Base-by-base conservation (phyloP, 345 rosid genomes). In the Passiflora organensis region DNA sequence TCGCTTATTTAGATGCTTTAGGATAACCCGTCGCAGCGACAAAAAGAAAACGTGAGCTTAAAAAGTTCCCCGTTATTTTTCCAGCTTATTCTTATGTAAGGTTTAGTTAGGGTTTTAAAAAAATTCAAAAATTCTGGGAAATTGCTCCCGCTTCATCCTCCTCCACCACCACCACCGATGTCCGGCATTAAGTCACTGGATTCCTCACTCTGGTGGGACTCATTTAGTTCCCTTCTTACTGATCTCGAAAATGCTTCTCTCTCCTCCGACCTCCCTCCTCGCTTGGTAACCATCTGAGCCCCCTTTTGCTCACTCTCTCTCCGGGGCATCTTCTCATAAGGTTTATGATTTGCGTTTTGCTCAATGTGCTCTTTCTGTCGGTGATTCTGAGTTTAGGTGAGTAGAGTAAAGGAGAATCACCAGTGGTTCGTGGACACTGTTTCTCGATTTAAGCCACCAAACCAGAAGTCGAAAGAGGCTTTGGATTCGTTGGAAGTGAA, bases 201-300 rank as follows among this genome's bases (percentile, higher is more conserved):
- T 68, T 44, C 86, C 44, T 74, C 74, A 14, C 86, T 86, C 17
- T 81, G 96, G 99, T 93, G 94, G 89, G 80, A 84, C 51, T 67
- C 99, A 1, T 89, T 89, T 82, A 20, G 73, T 24, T 63, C 84
- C 17, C 72, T 89, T 36, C 84, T 89, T 59, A 60, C 72, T 48
- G 87, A 82, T 10, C 85, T 89, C 51, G 94, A 93, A 58, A 75
- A 71, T 45, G 73, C 76, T 10, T 65, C 87, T 48, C 79, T 71
- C 60, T 70, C 86, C 36, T 64, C 84, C 13, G 83, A 80, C 67
- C 76, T 84, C 57, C 76, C 83, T 50, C 72, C 76, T 25, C 59
- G 65, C 44, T 76, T 81, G 43, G 91, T 89, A 77, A 47, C 36
- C 51, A 6, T 24, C 10, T 53, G 0, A 54, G 9, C 71, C 43